Conservation (phyloP, 495 filamentous ascomycete genomes). For the Aspergillus leporis region DNA sequence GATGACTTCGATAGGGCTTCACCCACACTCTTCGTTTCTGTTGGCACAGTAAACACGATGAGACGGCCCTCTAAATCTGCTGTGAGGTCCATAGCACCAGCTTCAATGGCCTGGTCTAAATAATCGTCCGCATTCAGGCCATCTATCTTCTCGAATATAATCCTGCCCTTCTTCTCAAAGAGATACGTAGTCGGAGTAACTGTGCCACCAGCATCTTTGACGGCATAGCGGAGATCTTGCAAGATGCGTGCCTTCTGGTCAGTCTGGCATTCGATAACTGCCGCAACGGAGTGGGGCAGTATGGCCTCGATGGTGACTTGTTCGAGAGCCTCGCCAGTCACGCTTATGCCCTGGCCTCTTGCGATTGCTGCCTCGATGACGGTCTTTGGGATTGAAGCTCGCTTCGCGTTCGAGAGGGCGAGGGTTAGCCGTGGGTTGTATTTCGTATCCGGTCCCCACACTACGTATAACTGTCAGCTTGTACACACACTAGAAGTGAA, state of each 20-base stretch:
- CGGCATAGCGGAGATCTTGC: conserved; percentile 63
- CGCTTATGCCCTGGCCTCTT: conserved; percentile 79
- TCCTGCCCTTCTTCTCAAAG: conserved; percentile 75
- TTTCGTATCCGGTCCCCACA: conserved; percentile 67
- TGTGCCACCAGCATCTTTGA: conserved; percentile 69
- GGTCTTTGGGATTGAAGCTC: conserved; percentile 79
- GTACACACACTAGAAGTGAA: neutral
- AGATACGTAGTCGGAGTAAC: conserved; percentile 75
- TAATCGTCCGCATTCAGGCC: conserved; percentile 67
- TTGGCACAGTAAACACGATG: conserved; percentile 73
- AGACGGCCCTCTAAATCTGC: conserved; percentile 68
- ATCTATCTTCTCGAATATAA: conserved; percentile 66
- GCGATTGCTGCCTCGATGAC: conserved; percentile 81
- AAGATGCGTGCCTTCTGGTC: conserved; percentile 75
- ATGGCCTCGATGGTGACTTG: conserved; percentile 78
- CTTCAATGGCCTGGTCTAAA: conserved; percentile 82
- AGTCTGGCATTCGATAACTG: conserved; percentile 81
- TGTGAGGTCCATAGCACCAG: conserved; percentile 78
- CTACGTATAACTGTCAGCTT: conserved; percentile 22
- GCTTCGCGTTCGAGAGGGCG: conserved; percentile 77
- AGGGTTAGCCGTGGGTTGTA: conserved; percentile 73
- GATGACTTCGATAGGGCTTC: conserved; percentile 58
- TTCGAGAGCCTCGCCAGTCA: conserved; percentile 71
- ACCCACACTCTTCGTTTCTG: conserved; percentile 62
- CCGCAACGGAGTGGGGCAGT: conserved; percentile 71